Percentiles rank a stretch among this genome's conserved stretches.
Conservation (phyloP, 225 moss, liverwort and hornwort species). For the Anthoceros angustus region DNA sequence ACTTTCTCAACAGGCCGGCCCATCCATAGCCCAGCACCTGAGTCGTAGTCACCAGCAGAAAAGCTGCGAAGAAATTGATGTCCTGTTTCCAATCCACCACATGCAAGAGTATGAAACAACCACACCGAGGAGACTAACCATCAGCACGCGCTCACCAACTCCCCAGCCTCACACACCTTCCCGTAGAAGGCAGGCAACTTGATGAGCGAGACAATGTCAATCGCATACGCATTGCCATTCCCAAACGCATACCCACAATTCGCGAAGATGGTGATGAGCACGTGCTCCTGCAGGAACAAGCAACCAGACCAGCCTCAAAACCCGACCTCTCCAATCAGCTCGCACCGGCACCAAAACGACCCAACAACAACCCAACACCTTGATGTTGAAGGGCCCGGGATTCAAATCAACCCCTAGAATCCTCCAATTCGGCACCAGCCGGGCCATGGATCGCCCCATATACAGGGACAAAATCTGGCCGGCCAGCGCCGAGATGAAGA, state of each 20-base stretch:
- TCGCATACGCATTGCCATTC: constrained; percentile 38
- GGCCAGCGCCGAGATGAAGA: constrained; percentile 49
- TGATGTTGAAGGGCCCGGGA: constrained; percentile 71
- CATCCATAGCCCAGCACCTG: constrained; percentile 44
- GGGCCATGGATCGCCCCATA: constrained; percentile 46
- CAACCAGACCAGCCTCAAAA: neutral
- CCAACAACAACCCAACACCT: constrained; percentile 18
- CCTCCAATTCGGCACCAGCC: constrained; percentile 31
- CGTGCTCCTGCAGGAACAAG: constrained; percentile 48
- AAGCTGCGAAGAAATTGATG: constrained; percentile 32
- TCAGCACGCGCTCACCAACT: neutral
- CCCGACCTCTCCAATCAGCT: neutral
- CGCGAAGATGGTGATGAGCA: constrained; percentile 52
- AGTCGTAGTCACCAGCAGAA: constrained; percentile 41
- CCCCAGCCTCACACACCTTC: constrained; percentile 18
- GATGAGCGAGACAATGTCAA: constrained; percentile 52
- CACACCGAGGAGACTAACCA: neutral
- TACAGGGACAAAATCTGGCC: constrained; percentile 59
- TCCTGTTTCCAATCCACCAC: constrained; percentile 15
- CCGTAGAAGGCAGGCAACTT: constrained; percentile 48
- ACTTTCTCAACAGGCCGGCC: constrained; percentile 28
- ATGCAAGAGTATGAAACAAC: neutral
- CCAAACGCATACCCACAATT: constrained; percentile 51
- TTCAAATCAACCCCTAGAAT: constrained; percentile 35
- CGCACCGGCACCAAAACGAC: neutral